A percentile compares a stretch with the other conserved stretches of the same genome.
These are phyloP conservation scores for Leishmania major DNA, from an alignment of 208 protist genomes.

Conservation along the genomic window DNA sequence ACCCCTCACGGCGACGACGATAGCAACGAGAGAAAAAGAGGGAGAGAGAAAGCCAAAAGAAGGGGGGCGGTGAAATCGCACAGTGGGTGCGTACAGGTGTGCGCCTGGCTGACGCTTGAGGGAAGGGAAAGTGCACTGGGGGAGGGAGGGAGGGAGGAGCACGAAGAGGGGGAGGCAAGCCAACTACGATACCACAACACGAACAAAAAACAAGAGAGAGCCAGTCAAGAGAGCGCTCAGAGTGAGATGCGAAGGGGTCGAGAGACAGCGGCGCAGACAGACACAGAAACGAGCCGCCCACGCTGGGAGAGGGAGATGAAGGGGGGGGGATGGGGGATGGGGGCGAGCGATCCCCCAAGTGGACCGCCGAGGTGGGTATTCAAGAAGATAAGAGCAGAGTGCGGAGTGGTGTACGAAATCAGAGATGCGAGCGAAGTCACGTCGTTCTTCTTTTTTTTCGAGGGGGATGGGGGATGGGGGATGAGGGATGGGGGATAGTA, in stretches of 20 bases:
- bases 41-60: not conserved
- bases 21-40: not conserved
- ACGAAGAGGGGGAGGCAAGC: too few species aligned
- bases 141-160: too few species aligned
- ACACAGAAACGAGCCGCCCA: too few species aligned
- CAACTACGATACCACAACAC: not conserved
- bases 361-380: not conserved
- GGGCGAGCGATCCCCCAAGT: not conserved
- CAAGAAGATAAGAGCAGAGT: not conserved
- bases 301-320: not conserved
- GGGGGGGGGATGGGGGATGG: too few species aligned
- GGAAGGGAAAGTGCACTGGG: not conserved
- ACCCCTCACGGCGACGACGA: not conserved
- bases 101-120: not conserved
- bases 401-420: not conserved
- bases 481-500: too few species aligned
- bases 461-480: too few species aligned
- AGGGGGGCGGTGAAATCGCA: not conserved
- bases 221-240: not conserved
- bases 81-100: not conserved
- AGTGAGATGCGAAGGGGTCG: not conserved
- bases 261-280: not conserved
- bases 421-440: too few species aligned
- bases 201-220: not conserved
- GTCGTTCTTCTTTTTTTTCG: not conserved